A percentile compares a stretch with the other conserved stretches of the same genome.
Evolutionary conservation across 2,329 filamentous ascomycete species (phyloP).

Genomic region (Penicillium corylophilum): DNA sequence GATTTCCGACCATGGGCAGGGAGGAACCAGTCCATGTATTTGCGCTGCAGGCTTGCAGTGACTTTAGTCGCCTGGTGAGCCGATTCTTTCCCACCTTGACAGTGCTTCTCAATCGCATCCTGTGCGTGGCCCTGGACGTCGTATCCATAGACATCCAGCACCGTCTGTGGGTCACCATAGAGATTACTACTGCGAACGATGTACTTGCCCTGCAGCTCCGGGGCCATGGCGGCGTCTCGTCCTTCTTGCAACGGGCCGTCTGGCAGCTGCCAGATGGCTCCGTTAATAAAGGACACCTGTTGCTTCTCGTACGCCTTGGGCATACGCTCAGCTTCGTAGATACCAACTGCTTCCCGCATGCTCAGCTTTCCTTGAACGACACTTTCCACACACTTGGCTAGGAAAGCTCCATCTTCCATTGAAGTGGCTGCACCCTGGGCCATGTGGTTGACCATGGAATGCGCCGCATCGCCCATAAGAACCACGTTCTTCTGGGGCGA

Average conservation of each 20-base stretch:
- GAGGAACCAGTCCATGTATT: slow-evolving; percentile 38
- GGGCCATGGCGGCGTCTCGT: slow-evolving; percentile 38
- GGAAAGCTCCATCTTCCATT: slow-evolving; percentile 47
- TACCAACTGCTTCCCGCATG: slow-evolving; percentile 34
- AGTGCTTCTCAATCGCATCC: slow-evolving; percentile 21
- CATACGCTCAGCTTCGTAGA: slow-evolving; percentile 46
- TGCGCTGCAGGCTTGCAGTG: slow-evolving; percentile 26
- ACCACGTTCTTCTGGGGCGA: slow-evolving; percentile 44
- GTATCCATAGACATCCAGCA: slow-evolving; percentile 43
- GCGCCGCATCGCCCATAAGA: slow-evolving; percentile 47
- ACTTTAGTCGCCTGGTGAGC: slow-evolving; percentile 33
- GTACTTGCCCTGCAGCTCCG: slow-evolving; percentile 36
- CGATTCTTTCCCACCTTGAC: slow-evolving; percentile 17
- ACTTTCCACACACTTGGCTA: slow-evolving; percentile 37
- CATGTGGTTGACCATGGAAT: slow-evolving; percentile 47
- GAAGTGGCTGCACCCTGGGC: slow-evolving; percentile 47
- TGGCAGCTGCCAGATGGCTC: slow-evolving; percentile 38
- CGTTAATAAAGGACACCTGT: slow-evolving; percentile 43
- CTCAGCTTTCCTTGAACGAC: slow-evolving; percentile 36
- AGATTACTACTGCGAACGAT: slow-evolving; percentile 40
- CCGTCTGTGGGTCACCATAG: slow-evolving; percentile 41
- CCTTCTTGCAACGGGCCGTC: slow-evolving; percentile 35
- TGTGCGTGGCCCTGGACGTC: slow-evolving; percentile 41
- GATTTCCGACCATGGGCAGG: slow-evolving; percentile 13
- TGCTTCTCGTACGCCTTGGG: slow-evolving; percentile 46